Conservation (phyloP, 805 yeast species). For the Starmerella vaccinii region DNA sequence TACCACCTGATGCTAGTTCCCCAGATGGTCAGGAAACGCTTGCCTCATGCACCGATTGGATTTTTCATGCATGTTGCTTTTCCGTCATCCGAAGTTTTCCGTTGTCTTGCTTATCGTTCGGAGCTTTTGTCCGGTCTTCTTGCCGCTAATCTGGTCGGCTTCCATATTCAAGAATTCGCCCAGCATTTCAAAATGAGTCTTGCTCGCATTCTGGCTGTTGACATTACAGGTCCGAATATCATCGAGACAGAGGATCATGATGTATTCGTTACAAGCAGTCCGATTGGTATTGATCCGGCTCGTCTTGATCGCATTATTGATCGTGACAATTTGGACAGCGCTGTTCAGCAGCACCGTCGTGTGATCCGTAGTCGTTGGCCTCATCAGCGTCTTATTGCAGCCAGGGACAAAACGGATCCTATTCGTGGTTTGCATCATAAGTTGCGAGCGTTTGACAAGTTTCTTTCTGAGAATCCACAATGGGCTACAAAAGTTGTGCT, state of each 20-base stretch:
- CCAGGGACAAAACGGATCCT: slow-evolving; percentile 79
- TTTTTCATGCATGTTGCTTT: slow-evolving; percentile 88
- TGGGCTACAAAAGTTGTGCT: slow-evolving; percentile 59
- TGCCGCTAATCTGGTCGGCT: slow-evolving; percentile 79
- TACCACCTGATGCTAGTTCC: slow-evolving; percentile 86
- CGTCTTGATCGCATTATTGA: slow-evolving; percentile 40
- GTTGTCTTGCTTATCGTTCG: slow-evolving; percentile 83
- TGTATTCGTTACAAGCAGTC: slow-evolving; percentile 30
- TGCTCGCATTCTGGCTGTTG: slow-evolving; percentile 71
- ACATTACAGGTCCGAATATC: slow-evolving; percentile 67
- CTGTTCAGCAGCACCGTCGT: slow-evolving; percentile 40
- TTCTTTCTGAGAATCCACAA: slow-evolving; percentile 61
- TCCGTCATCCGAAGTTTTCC: slow-evolving; percentile 89
- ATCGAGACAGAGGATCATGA: slow-evolving; percentile 49
- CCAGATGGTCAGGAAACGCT: slow-evolving; percentile 57
- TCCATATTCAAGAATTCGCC: slow-evolving; percentile 88
- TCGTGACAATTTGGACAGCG: slow-evolving; percentile 30
- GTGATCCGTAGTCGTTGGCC: slow-evolving; percentile 73
- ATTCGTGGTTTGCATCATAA: slow-evolving; percentile 85
- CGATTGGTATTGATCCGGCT: slow-evolving; percentile 36
- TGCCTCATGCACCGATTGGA: slow-evolving; percentile 82
- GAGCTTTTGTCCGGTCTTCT: slow-evolving; percentile 68
- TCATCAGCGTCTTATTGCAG: slow-evolving; percentile 58
- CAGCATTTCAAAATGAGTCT: slow-evolving; percentile 90
- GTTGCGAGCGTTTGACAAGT: slow-evolving; percentile 72